These are phyloP conservation scores for Solanum hybrid DNA, from an alignment of 305 asterid genomes.

Conservation along the genomic window DNA sequence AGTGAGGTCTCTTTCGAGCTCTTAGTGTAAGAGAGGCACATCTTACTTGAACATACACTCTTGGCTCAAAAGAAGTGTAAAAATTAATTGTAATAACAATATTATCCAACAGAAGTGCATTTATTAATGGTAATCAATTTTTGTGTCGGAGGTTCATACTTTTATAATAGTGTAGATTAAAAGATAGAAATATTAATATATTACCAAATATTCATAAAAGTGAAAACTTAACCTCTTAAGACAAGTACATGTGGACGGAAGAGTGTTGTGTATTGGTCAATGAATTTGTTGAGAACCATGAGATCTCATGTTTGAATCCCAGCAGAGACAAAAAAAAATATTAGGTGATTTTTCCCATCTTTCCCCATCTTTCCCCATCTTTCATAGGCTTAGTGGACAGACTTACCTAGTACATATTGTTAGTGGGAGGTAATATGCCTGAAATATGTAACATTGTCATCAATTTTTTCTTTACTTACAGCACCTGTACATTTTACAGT, in stretches of 20 bases:
- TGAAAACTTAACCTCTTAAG: neutral
- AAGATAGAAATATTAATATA: neutral
- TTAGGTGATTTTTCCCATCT: neutral
- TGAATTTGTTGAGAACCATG: neutral
- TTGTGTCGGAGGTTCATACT: neutral
- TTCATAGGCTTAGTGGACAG: neutral
- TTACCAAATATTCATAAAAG: no score
- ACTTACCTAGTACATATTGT: no score
- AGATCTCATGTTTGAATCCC: neutral
- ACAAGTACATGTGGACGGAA: neutral
- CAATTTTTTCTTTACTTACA: slow-evolving; percentile 13
- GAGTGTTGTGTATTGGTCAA: neutral
- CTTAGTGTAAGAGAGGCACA: neutral
- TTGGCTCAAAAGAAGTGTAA: neutral
- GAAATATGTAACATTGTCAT: neutral
- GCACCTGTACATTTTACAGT: slow-evolving; percentile 73
- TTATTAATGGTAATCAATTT: neutral
- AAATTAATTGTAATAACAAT: neutral
- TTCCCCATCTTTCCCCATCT: neutral
- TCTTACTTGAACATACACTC: neutral
- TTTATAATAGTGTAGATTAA: no score
- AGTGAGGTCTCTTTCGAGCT: neutral
- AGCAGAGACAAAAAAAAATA: no score
- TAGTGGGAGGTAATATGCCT: neutral
- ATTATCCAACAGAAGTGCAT: neutral